Evolutionary conservation across 805 yeast genomes (phyloP).

Genomic region (Metschnikowia picachoensis): DNA sequence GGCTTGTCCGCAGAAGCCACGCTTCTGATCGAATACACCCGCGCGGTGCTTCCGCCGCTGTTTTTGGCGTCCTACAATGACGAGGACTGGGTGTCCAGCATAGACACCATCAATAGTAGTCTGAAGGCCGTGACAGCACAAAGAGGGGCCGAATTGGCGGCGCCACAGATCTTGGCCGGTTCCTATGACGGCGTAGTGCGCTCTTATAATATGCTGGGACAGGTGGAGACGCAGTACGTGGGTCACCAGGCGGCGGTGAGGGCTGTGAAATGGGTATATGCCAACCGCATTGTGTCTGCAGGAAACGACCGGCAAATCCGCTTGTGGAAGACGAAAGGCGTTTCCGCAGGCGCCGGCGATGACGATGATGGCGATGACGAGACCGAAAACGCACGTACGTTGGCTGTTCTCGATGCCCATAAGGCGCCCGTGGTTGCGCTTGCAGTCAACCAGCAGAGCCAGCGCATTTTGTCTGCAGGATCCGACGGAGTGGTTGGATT

Average conservation of each 20-base stretch:
- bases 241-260: conserved; percentile 90
- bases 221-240: conserved; percentile 69
- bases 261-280: conserved; percentile 73
- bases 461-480: conserved; percentile 77
- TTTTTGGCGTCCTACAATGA: conserved; percentile 82
- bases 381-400: conserved; percentile 65
- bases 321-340: conserved; percentile 70
- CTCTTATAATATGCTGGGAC: conserved; percentile 79
- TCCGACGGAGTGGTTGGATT: conserved; percentile 75
- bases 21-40: conserved; percentile 79
- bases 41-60: conserved; percentile 93
- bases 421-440: conserved; percentile 79
- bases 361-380: conserved; percentile 23
- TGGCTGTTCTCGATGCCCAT: conserved; percentile 88
- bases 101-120: conserved; percentile 46
- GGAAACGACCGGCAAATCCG: conserved; percentile 88
- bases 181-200: conserved; percentile 94
- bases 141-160: conserved; percentile 23
- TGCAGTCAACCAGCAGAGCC: conserved; percentile 51
- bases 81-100: conserved; percentile 93
- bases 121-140: conserved; percentile 20
- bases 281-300: conserved; percentile 72
- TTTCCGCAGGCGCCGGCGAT: conserved; percentile 28
- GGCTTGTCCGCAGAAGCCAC: conserved; percentile 82
- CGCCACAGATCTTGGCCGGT: conserved; percentile 72